Conservation (phyloP, 768 basidiomycete genomes). For the Russula vinacea region DNA sequence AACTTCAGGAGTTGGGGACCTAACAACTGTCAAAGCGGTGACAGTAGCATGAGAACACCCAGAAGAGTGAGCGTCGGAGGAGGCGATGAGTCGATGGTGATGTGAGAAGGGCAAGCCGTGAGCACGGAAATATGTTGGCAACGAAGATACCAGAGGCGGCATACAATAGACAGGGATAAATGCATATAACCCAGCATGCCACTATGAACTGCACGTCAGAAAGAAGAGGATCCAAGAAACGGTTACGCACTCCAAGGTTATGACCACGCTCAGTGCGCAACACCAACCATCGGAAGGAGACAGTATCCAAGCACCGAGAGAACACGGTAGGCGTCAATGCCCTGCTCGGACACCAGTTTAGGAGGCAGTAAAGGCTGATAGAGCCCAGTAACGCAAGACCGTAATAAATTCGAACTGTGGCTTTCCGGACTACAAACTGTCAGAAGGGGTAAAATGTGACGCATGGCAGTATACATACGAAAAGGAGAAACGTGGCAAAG, state of each 20-base stretch:
- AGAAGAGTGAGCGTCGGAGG: too few species aligned
- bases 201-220: constrained; percentile 41
- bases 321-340: constrained; percentile 93
- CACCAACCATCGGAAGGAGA: constrained; percentile 92
- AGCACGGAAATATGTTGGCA: too few species aligned
- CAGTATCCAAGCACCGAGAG: constrained; percentile 97
- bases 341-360: constrained; percentile 96
- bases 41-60: too few species aligned
- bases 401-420: constrained; percentile 99
- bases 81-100: too few species aligned
- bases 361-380: constrained; percentile 84
- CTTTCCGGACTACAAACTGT: constrained; percentile 77
- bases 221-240: constrained; percentile 16
- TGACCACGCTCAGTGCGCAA: constrained; percentile 81
- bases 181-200: constrained; percentile 83
- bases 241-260: constrained; percentile 77
- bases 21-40: too few species aligned
- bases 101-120: too few species aligned
- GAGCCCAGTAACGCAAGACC: constrained; percentile 96
- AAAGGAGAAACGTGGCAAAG: constrained; percentile 87
- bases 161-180: constrained; percentile 76
- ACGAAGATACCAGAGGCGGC: constrained; percentile 95
- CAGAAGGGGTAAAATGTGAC: neutral
- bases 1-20: too few species aligned
- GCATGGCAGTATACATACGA: constrained; percentile 55